Conservation (phyloP, 2,329 filamentous ascomycete species). For the Cladorrhinum sp. region DNA sequence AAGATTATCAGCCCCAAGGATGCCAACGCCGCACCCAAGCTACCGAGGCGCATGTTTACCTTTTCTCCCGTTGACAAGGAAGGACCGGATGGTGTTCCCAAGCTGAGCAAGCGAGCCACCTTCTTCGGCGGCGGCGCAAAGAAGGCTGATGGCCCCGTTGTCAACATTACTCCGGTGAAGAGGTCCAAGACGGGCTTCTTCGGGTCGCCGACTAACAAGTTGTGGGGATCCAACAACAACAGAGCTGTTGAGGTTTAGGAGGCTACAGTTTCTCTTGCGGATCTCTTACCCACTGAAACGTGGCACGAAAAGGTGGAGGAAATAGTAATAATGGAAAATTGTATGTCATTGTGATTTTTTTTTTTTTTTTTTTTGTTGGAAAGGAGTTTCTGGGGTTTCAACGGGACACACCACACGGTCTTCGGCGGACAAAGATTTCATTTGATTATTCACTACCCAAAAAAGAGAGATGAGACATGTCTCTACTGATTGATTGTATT, state of each 20-base stretch:
- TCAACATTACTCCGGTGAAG: not conserved
- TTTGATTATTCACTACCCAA: too few species aligned
- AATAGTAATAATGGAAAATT: not conserved
- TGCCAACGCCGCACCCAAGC: not conserved
- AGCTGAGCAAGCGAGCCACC: not conserved
- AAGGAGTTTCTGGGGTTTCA: not conserved
- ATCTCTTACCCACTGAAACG: too few species aligned
- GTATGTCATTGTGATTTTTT: not conserved
- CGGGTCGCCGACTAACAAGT: not conserved
- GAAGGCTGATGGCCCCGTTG: not conserved
- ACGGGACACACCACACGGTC: too few species aligned
- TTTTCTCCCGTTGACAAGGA: not conserved
- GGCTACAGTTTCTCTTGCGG: not conserved
- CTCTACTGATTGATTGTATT: too few species aligned
- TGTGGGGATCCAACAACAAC: not conserved
- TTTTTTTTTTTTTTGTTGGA: not conserved
- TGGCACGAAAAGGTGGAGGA: too few species aligned
- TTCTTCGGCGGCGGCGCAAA: not conserved
- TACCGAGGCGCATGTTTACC: constrained; percentile 1
- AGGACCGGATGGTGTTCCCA: not conserved
- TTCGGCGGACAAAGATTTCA: not conserved
- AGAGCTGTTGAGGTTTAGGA: not conserved
- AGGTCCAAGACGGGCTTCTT: not conserved
- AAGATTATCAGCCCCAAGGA: not conserved
- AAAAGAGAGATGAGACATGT: too few species aligned